Conservation (phyloP, 2,329 filamentous ascomycete genomes). For the Coniochaeta hoffmannii region DNA sequence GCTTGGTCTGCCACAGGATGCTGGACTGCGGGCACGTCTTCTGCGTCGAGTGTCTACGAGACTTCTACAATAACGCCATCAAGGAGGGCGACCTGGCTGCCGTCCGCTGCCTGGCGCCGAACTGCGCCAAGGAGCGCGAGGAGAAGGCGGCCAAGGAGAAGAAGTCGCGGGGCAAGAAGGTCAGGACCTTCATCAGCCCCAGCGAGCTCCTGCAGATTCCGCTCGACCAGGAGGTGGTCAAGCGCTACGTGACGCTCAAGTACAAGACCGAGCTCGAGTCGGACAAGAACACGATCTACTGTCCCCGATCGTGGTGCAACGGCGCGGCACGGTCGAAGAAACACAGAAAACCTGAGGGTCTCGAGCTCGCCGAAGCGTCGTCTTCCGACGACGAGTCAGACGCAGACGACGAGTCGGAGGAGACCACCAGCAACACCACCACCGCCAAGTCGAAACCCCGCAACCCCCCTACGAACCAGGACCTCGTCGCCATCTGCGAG, state of each 20-base stretch:
- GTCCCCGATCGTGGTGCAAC: conserved; percentile 86
- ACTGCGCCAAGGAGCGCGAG: conserved; percentile 61
- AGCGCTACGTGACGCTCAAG: conserved; percentile 82
- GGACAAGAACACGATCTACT: conserved; percentile 88
- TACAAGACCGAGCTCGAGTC: conserved; percentile 89
- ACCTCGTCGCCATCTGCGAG: conserved; percentile 77
- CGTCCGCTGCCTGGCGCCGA: conserved; percentile 73
- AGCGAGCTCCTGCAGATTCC: conserved; percentile 78
- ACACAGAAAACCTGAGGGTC: conserved; percentile 62
- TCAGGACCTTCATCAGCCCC: conserved; percentile 65
- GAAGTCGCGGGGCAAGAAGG: conserved; percentile 41
- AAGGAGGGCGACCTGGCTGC: conserved; percentile 72
- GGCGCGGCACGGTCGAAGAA: conserved; percentile 73
- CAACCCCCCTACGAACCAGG: conserved; percentile 30
- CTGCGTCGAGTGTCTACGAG: conserved; percentile 76
- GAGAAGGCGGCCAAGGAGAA: conserved; percentile 29
- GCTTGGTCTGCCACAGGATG: conserved; percentile 71
- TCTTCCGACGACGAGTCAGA: conserved; percentile 42
- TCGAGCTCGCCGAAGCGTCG: conserved; percentile 51
- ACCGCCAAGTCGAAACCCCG: conserved; percentile 12
- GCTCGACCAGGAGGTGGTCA: conserved; percentile 62
- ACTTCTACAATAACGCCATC: conserved; percentile 87
- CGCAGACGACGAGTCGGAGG: conserved; percentile 31
- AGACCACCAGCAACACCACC: too few relatives aligned
- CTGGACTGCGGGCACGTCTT: conserved; percentile 85